A percentile compares a stretch with the other conserved stretches of the same genome.
phyloP scores from a whole-genome alignment of 345 rosid species.

The Brassica juncea region DNA sequence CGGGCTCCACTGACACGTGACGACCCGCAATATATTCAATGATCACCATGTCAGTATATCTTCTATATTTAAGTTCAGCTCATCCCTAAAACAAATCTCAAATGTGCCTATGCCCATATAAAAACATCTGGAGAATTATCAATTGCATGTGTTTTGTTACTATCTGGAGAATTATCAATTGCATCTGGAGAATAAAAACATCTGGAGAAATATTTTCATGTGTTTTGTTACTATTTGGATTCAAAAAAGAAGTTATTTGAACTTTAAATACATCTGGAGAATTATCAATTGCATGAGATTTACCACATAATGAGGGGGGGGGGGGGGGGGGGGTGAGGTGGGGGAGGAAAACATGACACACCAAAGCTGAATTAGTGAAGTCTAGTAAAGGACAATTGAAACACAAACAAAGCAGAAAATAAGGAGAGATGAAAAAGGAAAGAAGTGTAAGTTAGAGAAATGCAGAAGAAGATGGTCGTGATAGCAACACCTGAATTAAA shows the following conservation, averaged over 20 bases:
- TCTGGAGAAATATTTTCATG: neutral
- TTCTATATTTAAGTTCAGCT: neutral
- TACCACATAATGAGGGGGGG: neutral
- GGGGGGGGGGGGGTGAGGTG: neutral
- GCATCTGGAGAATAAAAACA: neutral
- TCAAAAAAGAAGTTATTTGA: neutral
- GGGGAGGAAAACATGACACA: slow-evolving; percentile 6
- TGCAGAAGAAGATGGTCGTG: slow-evolving; percentile 19
- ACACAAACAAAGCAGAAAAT: slow-evolving; percentile 22
- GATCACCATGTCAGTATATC: neutral
- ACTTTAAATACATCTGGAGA: neutral
- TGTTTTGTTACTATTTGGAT: neutral
- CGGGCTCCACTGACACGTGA: too few relatives aligned
- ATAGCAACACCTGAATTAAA: slow-evolving; percentile 33
- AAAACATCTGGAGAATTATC: too few relatives aligned
- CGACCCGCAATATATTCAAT: neutral
- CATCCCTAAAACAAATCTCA: neutral
- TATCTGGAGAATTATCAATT: neutral
- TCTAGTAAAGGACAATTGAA: slow-evolving; percentile 25
- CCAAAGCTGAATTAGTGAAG: slow-evolving; percentile 20
- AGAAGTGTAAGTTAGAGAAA: slow-evolving; percentile 18
- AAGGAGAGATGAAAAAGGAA: slow-evolving; percentile 25
- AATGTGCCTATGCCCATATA: neutral
- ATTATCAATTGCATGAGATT: slow-evolving; percentile 11
- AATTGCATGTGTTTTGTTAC: neutral